Evolutionary conservation across 2,329 filamentous ascomycete genomes (phyloP).

Genomic region (Phialophora chinensis): DNA sequence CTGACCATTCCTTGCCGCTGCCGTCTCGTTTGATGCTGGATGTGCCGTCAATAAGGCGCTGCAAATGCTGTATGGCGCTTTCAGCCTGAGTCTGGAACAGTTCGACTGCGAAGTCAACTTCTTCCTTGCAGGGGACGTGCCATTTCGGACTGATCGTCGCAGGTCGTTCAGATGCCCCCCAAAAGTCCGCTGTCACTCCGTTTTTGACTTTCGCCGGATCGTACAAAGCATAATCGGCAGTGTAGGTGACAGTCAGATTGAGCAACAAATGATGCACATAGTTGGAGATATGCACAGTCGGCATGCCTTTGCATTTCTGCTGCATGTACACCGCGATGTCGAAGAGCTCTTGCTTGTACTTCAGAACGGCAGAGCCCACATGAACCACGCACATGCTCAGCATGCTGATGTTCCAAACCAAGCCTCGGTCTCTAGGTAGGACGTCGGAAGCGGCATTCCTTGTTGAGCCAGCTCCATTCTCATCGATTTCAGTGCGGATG

Average conservation of each 20-base stretch:
- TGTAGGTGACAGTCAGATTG: conserved; percentile 93
- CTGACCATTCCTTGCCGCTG: conserved; percentile 98
- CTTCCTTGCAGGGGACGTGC: conserved; percentile 81
- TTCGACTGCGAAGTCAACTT: conserved; percentile 87
- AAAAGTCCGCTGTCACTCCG: conserved; percentile 78
- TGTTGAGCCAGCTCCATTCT: conserved; percentile 93
- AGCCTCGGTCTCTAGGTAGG: conserved; percentile 84
- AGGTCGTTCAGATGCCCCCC: conserved; percentile 78
- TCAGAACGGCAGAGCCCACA: conserved; percentile 85
- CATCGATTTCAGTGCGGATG: conserved; percentile 95
- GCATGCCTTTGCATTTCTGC: conserved; percentile 88
- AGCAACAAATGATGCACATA: conserved; percentile 95
- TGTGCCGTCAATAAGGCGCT: conserved; percentile 78
- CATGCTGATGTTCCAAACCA: conserved; percentile 97
- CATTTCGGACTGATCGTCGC: conserved; percentile 80
- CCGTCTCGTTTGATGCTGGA: conserved; percentile 87
- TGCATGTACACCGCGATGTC: conserved; percentile 97
- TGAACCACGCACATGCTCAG: conserved; percentile 98
- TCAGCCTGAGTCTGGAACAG: conserved; percentile 84
- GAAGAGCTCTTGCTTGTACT: conserved; percentile 86
- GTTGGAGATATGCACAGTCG: conserved; percentile 95
- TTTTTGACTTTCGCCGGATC: conserved; percentile 74
- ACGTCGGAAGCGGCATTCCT: conserved; percentile 93
- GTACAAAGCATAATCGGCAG: conserved; percentile 85
- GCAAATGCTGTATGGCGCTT: conserved; percentile 75